Conservation (phyloP, 2,329 filamentous ascomycete genomes). For the Microsporum audouinii region DNA sequence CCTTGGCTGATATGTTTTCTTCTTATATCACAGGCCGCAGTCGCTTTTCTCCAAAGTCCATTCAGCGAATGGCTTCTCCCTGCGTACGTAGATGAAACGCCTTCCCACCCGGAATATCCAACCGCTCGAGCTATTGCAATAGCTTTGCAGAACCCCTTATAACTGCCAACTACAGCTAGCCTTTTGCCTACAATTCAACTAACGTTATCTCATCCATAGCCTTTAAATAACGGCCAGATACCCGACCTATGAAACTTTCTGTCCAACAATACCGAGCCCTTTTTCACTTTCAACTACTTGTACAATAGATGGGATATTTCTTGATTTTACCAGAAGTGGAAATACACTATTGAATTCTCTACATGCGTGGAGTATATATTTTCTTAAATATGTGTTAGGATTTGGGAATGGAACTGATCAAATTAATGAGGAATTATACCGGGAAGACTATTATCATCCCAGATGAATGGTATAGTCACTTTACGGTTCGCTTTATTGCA, state of each 20-base stretch:
- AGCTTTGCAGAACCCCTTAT: neutral
- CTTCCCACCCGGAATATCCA: neutral
- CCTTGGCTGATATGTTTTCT: neutral
- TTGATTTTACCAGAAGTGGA: neutral
- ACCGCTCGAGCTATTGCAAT: too few relatives aligned
- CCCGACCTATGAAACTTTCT: neutral
- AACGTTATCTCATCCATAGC: neutral
- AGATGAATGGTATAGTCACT: neutral
- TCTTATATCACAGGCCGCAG: conserved; percentile 43
- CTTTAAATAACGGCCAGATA: neutral
- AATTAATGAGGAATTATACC: neutral
- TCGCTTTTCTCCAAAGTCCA: conserved; percentile 56
- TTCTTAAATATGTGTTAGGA: neutral
- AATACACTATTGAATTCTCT: neutral
- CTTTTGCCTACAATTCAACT: neutral
- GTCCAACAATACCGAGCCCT: neutral
- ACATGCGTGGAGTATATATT: neutral
- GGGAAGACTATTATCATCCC: neutral
- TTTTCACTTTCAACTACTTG: neutral
- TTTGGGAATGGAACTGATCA: neutral
- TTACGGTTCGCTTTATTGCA: neutral
- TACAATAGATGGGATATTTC: neutral
- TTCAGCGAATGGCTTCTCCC: conserved; percentile 58
- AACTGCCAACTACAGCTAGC: neutral
- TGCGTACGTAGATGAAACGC: conserved; percentile 36